Conservation (phyloP, 139 green algal species). For the Coccomyxa sp. region DNA sequence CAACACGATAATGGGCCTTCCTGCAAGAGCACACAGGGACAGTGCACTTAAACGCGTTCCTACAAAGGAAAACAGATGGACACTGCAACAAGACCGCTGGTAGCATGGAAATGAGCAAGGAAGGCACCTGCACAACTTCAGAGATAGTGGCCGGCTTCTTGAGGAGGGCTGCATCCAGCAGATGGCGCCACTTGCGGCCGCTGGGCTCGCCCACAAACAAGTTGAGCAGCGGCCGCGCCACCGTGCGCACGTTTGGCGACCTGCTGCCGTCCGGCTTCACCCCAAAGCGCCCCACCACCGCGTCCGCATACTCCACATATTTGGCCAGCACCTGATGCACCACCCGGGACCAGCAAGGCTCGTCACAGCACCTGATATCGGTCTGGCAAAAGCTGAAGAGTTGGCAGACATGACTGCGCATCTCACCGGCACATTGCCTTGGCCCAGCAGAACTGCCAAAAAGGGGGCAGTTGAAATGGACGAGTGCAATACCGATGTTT, state of each 20-base stretch:
- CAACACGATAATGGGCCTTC: neutral
- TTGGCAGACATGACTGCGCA: neutral
- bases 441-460: neutral
- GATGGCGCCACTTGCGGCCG: conserved; percentile 47
- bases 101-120: neutral
- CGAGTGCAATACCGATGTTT: neutral
- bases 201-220: conserved; percentile 73
- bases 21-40: neutral
- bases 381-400: neutral
- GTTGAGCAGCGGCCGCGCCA: conserved; percentile 78
- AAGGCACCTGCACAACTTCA: conserved; percentile 19
- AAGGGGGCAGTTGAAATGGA: neutral
- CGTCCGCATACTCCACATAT: conserved; percentile 73
- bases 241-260: conserved; percentile 53
- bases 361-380: neutral
- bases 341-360: no score
- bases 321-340: conserved; percentile 52
- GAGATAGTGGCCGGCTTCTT: conserved; percentile 19
- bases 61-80: neutral
- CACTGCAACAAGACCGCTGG: no score
- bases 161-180: conserved; percentile 24
- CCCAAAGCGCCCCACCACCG: conserved; percentile 52
- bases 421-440: neutral
- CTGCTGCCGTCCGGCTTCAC: conserved; percentile 41
- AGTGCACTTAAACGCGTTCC: neutral